Base-by-base conservation (phyloP, 176 grass and related monocot species). In the Tillandsia leiboldiana region DNA sequence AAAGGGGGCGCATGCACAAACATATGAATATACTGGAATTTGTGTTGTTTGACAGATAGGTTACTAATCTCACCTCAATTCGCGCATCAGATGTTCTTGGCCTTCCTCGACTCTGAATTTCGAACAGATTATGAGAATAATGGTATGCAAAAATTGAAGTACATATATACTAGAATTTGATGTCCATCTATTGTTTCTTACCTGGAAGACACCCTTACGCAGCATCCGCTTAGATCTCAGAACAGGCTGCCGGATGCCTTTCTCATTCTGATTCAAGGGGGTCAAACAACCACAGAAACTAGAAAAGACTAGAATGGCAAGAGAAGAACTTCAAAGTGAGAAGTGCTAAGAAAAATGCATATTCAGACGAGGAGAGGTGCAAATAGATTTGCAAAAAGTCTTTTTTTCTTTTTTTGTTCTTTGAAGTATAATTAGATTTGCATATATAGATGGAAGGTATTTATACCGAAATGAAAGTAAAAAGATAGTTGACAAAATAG, bases 1-100 rank as follows among this genome's bases (percentile, higher is more conserved):
- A 59, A 10, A 14, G 20, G 1, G n/a, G 3, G n/a, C 1, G 20
- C 2, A 70, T 27, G 22, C 10, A 2, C n/a, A 42, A 11, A 57
- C 18, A 8, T 2, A 17, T 26, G 47, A 12, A 42, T 42, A 42
- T 42, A 42, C 33, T 42, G 33, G 33, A 42, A 42, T 42, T 42
- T 42, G 33, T 42, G 78, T 80, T 87, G 78, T 53, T 79, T 66
- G 68, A 51, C 71, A 53, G 24, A 14, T 50, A 80, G 8, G 47
- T 71, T 71, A 29, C 10, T 69, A 49, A 28, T 57, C 62, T 59
- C 26, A 79, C 77, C 77, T 72, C 68, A 26, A 63, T 65, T 65
- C 77, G 59, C 17, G 69, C 58, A 79, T 72, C 68, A 64, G 49
- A 54, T 79, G 48, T 51, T 42, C 33, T 4, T 48, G 17, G 51